phyloP scores from a whole-genome alignment of 768 basidiomycete genomes.

The Lactarius sanguifluus region DNA sequence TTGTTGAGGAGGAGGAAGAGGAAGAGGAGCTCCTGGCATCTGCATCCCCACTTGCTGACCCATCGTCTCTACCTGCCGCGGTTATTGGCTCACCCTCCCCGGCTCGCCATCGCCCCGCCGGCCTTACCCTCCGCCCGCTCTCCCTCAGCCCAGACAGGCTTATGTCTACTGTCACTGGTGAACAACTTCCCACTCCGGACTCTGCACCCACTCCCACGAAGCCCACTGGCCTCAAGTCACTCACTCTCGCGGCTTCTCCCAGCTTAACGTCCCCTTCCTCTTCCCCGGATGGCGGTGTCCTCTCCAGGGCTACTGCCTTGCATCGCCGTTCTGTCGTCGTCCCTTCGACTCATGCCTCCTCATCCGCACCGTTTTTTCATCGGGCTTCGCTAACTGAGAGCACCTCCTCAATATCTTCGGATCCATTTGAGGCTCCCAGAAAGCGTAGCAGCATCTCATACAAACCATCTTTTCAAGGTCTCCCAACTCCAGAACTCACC shows the following conservation, averaged over 20 bases:
- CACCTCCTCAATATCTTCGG: conserved; percentile 34
- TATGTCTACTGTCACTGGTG: conserved; percentile 32
- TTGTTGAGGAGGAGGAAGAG: conserved; percentile 86
- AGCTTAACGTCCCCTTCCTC: conserved; percentile 26
- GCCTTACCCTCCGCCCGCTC: conserved; percentile 65
- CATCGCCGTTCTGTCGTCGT: conserved; percentile 39
- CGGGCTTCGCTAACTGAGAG: conserved; percentile 36
- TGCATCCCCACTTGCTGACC: conserved; percentile 25
- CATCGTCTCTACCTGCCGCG: conserved; percentile 22
- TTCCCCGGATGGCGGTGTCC: not conserved
- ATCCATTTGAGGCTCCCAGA: conserved; percentile 38
- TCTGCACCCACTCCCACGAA: conserved; percentile 56
- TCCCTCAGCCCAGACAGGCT: conserved; percentile 62
- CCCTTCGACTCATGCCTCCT: conserved; percentile 34
- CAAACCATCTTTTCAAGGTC: conserved; percentile 49
- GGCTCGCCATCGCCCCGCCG: conserved; percentile 62
- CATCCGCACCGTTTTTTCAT: conserved; percentile 39
- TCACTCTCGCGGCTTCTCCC: conserved; percentile 45
- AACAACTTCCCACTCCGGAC: conserved; percentile 35
- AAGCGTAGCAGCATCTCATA: conserved; percentile 77
- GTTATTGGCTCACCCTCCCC: conserved; percentile 36
- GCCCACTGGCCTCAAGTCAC: conserved; percentile 50
- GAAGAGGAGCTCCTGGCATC: conserved; percentile 58
- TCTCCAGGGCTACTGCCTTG: conserved; percentile 25
- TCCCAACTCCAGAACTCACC: conserved; percentile 76